Conservation (phyloP, 108 stramenopile genomes). For the Cylindrotheca closterium region DNA sequence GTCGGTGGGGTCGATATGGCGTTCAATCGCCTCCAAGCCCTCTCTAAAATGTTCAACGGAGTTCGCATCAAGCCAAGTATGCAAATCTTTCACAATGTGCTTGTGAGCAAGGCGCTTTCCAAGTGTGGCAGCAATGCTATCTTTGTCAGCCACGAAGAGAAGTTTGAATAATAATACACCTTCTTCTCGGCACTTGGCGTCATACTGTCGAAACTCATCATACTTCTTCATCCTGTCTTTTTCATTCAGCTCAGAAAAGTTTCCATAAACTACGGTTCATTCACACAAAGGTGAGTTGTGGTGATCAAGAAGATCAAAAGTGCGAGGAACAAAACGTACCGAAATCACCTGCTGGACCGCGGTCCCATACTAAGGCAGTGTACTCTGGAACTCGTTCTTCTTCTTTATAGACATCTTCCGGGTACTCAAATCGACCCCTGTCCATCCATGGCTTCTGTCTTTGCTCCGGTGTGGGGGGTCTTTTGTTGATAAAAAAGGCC, state of each 20-base stretch:
- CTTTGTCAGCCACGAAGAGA: slow-evolving; percentile 70
- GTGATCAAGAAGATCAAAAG: background rate
- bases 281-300: background rate
- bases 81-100: slow-evolving; percentile 65
- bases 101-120: slow-evolving; percentile 81
- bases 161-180: slow-evolving; percentile 71
- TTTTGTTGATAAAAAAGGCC: background rate
- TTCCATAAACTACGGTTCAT: slow-evolving; percentile 48
- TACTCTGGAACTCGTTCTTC: slow-evolving; percentile 33
- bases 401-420: slow-evolving; percentile 29
- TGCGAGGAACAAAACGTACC: slow-evolving; percentile 1
- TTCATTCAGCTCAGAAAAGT: slow-evolving; percentile 34
- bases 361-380: slow-evolving; percentile 59
- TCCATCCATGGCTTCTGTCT: slow-evolving; percentile 74
- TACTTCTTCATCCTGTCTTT: slow-evolving; percentile 47
- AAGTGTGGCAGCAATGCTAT: slow-evolving; percentile 64
- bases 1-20: slow-evolving; percentile 80
- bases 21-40: slow-evolving; percentile 65
- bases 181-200: slow-evolving; percentile 49
- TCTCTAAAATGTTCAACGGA: slow-evolving; percentile 27
- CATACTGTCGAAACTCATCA: slow-evolving; percentile 67
- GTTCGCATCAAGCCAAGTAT: slow-evolving; percentile 62
- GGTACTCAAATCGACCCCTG: slow-evolving; percentile 54
- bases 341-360: slow-evolving; percentile 59
- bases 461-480: slow-evolving; percentile 75